Percentiles rank a stretch among this genome's conserved stretches.
Conservation (phyloP, 1,139 yeast genomes). For the Saccharomyces hybrid region DNA sequence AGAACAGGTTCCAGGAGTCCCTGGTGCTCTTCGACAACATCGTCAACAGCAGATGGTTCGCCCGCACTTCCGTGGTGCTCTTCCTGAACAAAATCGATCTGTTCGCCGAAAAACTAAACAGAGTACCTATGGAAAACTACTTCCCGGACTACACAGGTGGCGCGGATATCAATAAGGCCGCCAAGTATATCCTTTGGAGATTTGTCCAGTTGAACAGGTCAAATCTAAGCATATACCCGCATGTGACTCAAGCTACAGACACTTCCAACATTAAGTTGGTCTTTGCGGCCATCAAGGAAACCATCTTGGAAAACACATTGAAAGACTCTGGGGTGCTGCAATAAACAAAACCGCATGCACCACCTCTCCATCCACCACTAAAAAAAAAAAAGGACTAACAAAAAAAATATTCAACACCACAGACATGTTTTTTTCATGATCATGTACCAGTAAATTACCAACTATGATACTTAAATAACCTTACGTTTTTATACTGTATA, state of each 20-base stretch:
- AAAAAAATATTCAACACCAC: neutral
- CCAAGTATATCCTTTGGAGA: slow-evolving; percentile 85
- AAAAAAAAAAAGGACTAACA: neutral
- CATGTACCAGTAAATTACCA: neutral
- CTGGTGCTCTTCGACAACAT: slow-evolving; percentile 81
- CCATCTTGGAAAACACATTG: slow-evolving; percentile 75
- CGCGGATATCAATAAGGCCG: slow-evolving; percentile 82
- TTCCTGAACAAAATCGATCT: slow-evolving; percentile 86
- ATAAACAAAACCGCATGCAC: slow-evolving; percentile 19
- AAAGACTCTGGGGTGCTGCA: slow-evolving; percentile 77
- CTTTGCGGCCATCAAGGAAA: slow-evolving; percentile 86
- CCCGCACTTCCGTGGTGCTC: slow-evolving; percentile 74
- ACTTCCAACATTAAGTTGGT: slow-evolving; percentile 82
- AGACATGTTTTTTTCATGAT: neutral
- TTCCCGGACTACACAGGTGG: slow-evolving; percentile 93
- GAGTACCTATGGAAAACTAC: slow-evolving; percentile 71
- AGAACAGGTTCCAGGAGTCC: slow-evolving; percentile 81
- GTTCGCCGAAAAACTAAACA: slow-evolving; percentile 75
- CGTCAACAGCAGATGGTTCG: slow-evolving; percentile 87
- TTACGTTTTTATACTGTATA: neutral
- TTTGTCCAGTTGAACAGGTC: slow-evolving; percentile 80
- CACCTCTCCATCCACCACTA: neutral
- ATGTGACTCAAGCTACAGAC: slow-evolving; percentile 91
- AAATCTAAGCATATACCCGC: slow-evolving; percentile 76
- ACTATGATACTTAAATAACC: neutral